phyloP scores from a whole-genome alignment of 2,329 filamentous ascomycete genomes.

The Colletotrichum karsti region DNA sequence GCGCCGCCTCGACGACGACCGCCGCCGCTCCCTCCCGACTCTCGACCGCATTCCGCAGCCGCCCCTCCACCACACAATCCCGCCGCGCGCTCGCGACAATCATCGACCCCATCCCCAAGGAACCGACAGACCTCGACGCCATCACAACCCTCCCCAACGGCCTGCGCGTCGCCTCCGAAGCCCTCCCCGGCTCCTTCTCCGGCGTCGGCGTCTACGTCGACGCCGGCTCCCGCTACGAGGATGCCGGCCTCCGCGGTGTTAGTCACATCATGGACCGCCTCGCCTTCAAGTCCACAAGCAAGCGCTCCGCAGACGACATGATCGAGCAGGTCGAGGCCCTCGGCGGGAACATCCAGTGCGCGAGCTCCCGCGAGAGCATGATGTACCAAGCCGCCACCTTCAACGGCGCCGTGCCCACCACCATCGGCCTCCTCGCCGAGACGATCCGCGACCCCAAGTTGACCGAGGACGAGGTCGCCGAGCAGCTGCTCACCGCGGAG shows the following conservation, averaged over 20 bases:
- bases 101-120: conserved; percentile 44
- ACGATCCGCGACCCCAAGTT: conserved; percentile 89
- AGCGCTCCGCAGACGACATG: conserved; percentile 82
- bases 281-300: conserved; percentile 89
- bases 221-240: conserved; percentile 94
- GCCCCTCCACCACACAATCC: neutral
- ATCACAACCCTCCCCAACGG: conserved; percentile 93
- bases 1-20: neutral
- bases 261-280: conserved; percentile 96
- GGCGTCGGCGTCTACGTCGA: conserved; percentile 97
- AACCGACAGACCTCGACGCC: conserved; percentile 86
- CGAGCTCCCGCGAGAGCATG: conserved; percentile 91
- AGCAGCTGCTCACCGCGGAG: conserved; percentile 89
- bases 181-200: conserved; percentile 91
- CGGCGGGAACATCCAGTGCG: conserved; percentile 96
- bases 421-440: conserved; percentile 87
- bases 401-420: conserved; percentile 87
- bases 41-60: neutral
- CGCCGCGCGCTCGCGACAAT: conserved; percentile 20
- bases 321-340: conserved; percentile 86
- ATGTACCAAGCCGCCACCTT: conserved; percentile 99
- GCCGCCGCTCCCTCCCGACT: neutral
- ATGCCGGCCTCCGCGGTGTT: conserved; percentile 82
- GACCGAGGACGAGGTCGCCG: conserved; percentile 84
- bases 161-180: conserved; percentile 92